phyloP scores from a whole-genome alignment of 352 stramenopile species.

The Phytophthora fragariaefolia region DNA sequence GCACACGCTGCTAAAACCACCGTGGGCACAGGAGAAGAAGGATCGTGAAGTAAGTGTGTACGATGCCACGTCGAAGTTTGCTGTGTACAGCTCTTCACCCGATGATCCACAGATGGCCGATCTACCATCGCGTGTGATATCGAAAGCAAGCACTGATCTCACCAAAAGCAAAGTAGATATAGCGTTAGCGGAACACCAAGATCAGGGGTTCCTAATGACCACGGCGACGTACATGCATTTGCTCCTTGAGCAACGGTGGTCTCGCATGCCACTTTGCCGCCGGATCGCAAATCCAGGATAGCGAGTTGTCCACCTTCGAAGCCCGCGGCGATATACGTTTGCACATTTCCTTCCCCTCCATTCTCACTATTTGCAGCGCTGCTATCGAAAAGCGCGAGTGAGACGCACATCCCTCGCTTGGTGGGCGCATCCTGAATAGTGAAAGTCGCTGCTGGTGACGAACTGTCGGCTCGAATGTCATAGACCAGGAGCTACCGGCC shows the following conservation, averaged over 20 bases:
- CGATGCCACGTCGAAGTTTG: constrained; percentile 52
- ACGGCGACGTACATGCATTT: constrained; percentile 60
- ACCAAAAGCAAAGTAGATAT: constrained; percentile 9
- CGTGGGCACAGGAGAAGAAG: constrained; percentile 68
- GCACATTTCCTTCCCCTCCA: constrained; percentile 19
- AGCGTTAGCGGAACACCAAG: too few relatives aligned
- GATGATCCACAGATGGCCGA: constrained; percentile 71
- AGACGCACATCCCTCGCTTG: constrained; percentile 63
- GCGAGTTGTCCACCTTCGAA: constrained; percentile 78
- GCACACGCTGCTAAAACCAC: constrained; percentile 69
- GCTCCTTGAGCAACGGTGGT: constrained; percentile 49
- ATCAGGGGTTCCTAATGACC: too few relatives aligned
- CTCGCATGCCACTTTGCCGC: constrained; percentile 58
- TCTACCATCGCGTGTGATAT: constrained; percentile 59
- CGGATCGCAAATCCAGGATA: constrained; percentile 66
- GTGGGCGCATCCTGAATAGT: constrained; percentile 31
- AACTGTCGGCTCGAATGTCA: constrained; percentile 43
- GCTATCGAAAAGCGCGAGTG: constrained; percentile 44
- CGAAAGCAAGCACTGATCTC: constrained; percentile 69
- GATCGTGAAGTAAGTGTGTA: constrained; percentile 44
- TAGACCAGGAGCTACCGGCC: constrained; percentile 50
- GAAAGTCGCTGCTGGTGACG: constrained; percentile 41
- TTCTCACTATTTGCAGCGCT: constrained; percentile 25
- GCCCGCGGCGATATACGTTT: constrained; percentile 61
- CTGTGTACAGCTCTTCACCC: constrained; percentile 54